Base-by-base conservation (phyloP, 2,329 filamentous ascomycete species). In the Lachnellula occidentalis region DNA sequence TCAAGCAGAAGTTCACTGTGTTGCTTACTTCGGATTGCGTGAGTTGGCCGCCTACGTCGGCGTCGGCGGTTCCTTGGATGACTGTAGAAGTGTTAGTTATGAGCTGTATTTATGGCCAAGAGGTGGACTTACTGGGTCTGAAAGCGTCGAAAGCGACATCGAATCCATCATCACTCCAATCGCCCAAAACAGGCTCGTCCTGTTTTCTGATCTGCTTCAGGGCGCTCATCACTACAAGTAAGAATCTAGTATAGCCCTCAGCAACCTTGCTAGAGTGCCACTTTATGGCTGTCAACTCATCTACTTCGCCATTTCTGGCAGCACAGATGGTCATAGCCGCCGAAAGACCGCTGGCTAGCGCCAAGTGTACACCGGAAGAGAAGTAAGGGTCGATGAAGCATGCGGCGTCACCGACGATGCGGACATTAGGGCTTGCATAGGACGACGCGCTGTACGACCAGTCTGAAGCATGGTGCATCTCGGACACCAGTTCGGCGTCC, bases 191-290 rank as follows among this genome's bases (percentile, higher is more conserved):
- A 0, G 72, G 70, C 50, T 71, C 63, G 9, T 76, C 69, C 31
- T 70, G 63, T 4, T 53, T 48, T 7, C 67, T 61, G 15, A 78
- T 77, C 60, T 78, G 76, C 59, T 71, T 68, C 15, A 66, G 56
- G 1, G 70, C 68, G 45, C 65, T 71, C 49, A 69, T 55, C 1
- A 78, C 72, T 1, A 75, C 65, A 0, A 78, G 58, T 22, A 78
- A 60, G 64, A 79, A 80, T 2, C 76, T 71, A 1, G 73, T 74
- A 58, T 79, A 80, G 4, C 69, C 70, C 46, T 76, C 75, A 2
- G 67, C 61, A 1, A 74, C 68, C 64, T 78, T 78, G 43, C 68
- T 70, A 0, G 67, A 66, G 60, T 79, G 76, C 78, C 72, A 74
- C 6, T 60, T 53, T n/a, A 66, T 66, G 0, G 73, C 74, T 2